Evolutionary conservation across 495 filamentous ascomycete genomes (phyloP), one percentile per base, ranked within the genome.

Genomic region (Eremomyces bilateralis): DNA sequence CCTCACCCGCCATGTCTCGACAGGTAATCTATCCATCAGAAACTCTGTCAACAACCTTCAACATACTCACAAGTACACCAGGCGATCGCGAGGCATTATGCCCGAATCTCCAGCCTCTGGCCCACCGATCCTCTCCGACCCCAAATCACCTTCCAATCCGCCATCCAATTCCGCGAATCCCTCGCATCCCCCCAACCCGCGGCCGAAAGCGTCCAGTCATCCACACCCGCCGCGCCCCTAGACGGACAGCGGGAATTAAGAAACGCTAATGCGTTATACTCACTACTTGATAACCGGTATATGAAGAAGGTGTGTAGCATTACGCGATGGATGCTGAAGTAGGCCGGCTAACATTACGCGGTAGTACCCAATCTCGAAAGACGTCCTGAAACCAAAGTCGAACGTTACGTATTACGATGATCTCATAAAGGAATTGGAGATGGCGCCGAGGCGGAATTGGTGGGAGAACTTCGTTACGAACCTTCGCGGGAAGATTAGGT

Each of bases 121-220:
- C 83, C 83, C 31, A 60, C 62, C 40, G 80, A 90, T 49, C 48
- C 54, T 28, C 67, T 92, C 35, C 80, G 83, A 1, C 83, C 83
- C 6, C 67, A 73, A 34, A 62, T 74, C 47, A 73, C 78, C 38
- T 68, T 92, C 48, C 76, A 81, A 41, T 54, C 68, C 39, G 11
- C 47, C 43, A 22, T 34, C 25, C 42, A 17, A 37, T 11, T 6
- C 35, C 6, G 10, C 15, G 13, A 31, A 18, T 21, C 4, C 13
- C n/a, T 18, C 33, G 2, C 22, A 16, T 6, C 15, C 11, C 13
- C 24, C 33, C 33, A 24, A 8, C 6, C 6, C 33, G 43, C 3
- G 33, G 4, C 20, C 27, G 1, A 20, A 35, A 20, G 25, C 41
- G 13, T 18, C 36, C n/a, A 32, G 46, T 15, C 45, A 50, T 15